Conservation (phyloP, 192 early-diverging fungal species). For the Mortierella claussenii region DNA sequence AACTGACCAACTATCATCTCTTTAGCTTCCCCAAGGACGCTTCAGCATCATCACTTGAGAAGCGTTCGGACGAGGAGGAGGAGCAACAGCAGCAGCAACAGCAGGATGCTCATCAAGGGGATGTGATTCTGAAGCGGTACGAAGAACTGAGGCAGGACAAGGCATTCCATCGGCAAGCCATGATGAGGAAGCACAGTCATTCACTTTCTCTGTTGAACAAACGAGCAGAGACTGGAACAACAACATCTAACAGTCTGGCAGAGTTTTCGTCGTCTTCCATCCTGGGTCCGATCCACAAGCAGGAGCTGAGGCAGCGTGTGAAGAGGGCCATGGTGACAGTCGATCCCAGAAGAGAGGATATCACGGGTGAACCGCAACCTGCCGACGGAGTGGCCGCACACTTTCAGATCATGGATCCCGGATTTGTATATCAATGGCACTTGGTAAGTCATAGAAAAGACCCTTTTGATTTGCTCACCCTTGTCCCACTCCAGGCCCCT, state of each 20-base stretch:
- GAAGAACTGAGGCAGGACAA: conserved; percentile 25
- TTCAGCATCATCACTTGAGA: conserved; percentile 5
- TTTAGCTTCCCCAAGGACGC: conserved; percentile 66
- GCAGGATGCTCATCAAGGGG: conserved; percentile 21
- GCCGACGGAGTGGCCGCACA: conserved; percentile 21
- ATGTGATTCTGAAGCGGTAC: conserved; percentile 53
- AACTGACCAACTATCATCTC: conserved; percentile 71
- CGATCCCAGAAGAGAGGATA: conserved; percentile 19
- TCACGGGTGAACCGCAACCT: conserved; percentile 18
- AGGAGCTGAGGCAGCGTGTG: conserved; percentile 41
- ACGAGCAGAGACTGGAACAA: background rate
- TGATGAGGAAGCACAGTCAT: conserved; percentile 1
- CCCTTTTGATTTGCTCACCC: no score
- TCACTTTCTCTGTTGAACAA: conserved; percentile 3
- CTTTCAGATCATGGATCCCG: conserved; percentile 77
- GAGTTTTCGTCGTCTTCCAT: background rate
- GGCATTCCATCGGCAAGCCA: conserved; percentile 10
- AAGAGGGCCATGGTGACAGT: conserved; percentile 37
- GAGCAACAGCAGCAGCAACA: background rate
- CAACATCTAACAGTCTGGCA: background rate
- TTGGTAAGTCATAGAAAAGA: conserved; percentile 70
- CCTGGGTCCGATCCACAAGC: conserved; percentile 50
- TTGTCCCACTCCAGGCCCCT: no score
- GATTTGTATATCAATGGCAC: conserved; percentile 85
- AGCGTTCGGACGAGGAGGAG: conserved; percentile 20